Conservation (phyloP, 805 yeast genomes). For the Sugiyamaella valdiviana region DNA sequence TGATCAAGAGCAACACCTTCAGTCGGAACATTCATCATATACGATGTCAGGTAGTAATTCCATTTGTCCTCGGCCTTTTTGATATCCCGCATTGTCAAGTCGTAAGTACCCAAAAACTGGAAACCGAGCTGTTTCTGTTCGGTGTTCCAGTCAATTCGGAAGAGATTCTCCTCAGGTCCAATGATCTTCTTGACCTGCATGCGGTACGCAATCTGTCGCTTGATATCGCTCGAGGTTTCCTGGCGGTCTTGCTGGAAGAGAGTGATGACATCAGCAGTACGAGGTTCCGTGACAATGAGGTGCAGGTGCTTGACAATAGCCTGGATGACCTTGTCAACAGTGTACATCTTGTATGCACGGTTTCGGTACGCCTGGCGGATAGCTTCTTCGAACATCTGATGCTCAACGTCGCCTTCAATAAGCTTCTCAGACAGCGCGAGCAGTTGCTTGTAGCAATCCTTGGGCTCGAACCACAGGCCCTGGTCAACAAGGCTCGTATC, state of each 20-base stretch:
- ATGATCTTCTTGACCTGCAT: constrained; percentile 77
- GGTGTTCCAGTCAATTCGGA: constrained; percentile 70
- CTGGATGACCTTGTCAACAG: constrained; percentile 87
- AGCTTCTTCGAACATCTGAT: constrained; percentile 91
- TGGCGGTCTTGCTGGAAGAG: constrained; percentile 79
- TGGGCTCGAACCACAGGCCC: constrained; percentile 56
- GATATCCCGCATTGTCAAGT: constrained; percentile 71
- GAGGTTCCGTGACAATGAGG: constrained; percentile 68
- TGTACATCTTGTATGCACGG: constrained; percentile 86
- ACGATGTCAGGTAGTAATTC: constrained; percentile 90
- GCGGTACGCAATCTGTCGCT: constrained; percentile 84
- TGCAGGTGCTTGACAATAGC: constrained; percentile 82
- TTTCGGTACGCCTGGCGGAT: constrained; percentile 92
- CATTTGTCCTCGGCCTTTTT: constrained; percentile 71
- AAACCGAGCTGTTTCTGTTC: constrained; percentile 49
- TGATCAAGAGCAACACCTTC: constrained; percentile 84
- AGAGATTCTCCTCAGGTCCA: constrained; percentile 87
- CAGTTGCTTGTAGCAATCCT: constrained; percentile 60
- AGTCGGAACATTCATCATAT: constrained; percentile 91
- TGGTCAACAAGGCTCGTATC: constrained; percentile 75
- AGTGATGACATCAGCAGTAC: constrained; percentile 71
- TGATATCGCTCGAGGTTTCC: constrained; percentile 59
- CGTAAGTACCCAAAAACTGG: constrained; percentile 66
- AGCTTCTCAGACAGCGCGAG: constrained; percentile 64
- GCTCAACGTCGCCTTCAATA: constrained; percentile 87